Conservation (phyloP, 2,329 filamentous ascomycete genomes). For the Capronia americana region DNA sequence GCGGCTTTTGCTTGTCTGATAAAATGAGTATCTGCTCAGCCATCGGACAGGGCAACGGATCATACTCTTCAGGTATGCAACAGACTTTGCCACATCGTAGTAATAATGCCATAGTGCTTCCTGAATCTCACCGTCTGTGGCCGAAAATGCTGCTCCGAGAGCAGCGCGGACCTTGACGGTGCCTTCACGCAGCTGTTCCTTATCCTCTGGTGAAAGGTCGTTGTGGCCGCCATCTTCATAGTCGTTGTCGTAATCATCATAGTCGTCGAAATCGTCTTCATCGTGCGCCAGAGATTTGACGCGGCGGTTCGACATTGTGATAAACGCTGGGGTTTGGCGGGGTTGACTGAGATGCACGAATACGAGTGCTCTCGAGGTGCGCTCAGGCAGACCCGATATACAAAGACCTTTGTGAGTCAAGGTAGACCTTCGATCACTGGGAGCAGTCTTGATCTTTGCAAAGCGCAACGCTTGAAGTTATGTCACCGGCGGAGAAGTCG, state of each 20-base stretch:
- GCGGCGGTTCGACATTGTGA: slow-evolving; percentile 53
- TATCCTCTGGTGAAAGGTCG: slow-evolving; percentile 51
- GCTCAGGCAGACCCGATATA: background rate
- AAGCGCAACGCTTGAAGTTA: background rate
- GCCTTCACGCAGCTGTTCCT: slow-evolving; percentile 67
- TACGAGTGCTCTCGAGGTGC: background rate
- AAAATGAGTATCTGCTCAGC: slow-evolving; percentile 6
- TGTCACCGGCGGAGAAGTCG: background rate
- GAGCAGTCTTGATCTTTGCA: background rate
- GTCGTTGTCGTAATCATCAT: slow-evolving; percentile 43
- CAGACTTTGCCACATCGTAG: slow-evolving; percentile 86
- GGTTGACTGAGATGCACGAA: background rate
- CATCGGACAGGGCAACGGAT: background rate
- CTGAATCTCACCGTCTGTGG: slow-evolving; percentile 76
- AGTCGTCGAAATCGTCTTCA: slow-evolving; percentile 49
- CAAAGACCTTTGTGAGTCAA: background rate
- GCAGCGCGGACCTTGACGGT: slow-evolving; percentile 70
- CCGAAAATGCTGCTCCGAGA: slow-evolving; percentile 68
- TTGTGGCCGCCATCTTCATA: slow-evolving; percentile 33
- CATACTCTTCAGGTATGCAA: slow-evolving; percentile 76
- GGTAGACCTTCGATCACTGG: background rate
- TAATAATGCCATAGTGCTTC: slow-evolving; percentile 96
- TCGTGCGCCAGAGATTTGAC: slow-evolving; percentile 54
- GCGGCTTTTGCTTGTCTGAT: slow-evolving; percentile 36
- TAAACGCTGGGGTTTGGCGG: background rate